Conservation (phyloP, 306 rosid genomes). For the Quercus robur region DNA sequence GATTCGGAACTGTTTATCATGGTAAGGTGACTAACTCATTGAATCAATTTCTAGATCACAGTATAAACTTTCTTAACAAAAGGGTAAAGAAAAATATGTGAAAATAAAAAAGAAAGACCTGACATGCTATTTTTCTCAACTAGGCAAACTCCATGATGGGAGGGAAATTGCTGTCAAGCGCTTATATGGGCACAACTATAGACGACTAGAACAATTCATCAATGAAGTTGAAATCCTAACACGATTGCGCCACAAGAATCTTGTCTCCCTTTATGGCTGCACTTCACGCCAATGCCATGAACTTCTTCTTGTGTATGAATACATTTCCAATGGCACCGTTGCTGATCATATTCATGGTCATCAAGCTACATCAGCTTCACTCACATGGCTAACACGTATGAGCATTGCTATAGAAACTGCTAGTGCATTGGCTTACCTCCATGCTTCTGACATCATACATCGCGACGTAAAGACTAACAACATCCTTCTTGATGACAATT, state of each 20-base stretch:
- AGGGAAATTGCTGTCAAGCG: slow-evolving; percentile 80
- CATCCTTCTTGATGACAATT: slow-evolving; percentile 56
- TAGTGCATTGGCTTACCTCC: slow-evolving; percentile 60
- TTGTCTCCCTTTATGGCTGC: slow-evolving; percentile 74
- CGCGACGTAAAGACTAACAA: slow-evolving; percentile 78
- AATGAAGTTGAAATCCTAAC: slow-evolving; percentile 53
- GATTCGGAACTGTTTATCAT: slow-evolving; percentile 30
- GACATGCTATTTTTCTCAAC: slow-evolving; percentile 6
- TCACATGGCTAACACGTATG: slow-evolving; percentile 54
- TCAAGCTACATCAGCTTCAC: slow-evolving; percentile 22
- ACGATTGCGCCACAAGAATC: slow-evolving; percentile 48
- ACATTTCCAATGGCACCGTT: slow-evolving; percentile 65
- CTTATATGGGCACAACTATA: slow-evolving; percentile 52
- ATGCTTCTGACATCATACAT: slow-evolving; percentile 68
- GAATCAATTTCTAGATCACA: background rate
- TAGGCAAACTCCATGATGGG: slow-evolving; percentile 71
- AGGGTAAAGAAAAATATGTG: background rate
- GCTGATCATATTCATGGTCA: slow-evolving; percentile 75
- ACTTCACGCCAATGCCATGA: slow-evolving; percentile 57
- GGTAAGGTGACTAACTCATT: slow-evolving; percentile 12
- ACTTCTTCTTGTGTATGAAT: slow-evolving; percentile 74
- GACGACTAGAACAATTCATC: slow-evolving; percentile 49
- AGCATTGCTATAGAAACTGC: slow-evolving; percentile 73
- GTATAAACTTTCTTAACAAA: background rate
- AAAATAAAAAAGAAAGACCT: background rate